Evolutionary conservation across 768 basidiomycete species (phyloP).

Genomic region (Mycena polygramma): DNA sequence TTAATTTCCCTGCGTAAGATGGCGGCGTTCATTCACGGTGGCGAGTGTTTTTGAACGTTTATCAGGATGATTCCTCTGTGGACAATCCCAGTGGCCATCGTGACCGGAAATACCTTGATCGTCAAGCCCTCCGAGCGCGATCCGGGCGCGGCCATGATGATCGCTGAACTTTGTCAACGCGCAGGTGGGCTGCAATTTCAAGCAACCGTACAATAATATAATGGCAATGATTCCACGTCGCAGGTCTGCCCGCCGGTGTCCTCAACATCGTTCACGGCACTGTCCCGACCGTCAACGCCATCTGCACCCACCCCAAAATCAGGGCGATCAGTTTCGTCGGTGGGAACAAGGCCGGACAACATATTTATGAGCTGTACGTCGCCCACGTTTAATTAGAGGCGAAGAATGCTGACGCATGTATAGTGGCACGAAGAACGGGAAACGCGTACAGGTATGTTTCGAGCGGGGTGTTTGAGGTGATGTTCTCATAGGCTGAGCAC

Average conservation of each 20-base stretch:
- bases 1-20: slow-evolving; percentile 90
- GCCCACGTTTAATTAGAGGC: neutral
- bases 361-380: slow-evolving; percentile 87
- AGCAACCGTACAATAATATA: neutral
- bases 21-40: too few species aligned
- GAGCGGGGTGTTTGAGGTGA: slow-evolving; percentile 5
- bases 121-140: slow-evolving; percentile 97
- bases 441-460: slow-evolving; percentile 79
- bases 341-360: slow-evolving; percentile 91
- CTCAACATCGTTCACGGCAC: slow-evolving; percentile 94
- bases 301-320: slow-evolving; percentile 92
- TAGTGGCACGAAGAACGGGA: slow-evolving; percentile 88
- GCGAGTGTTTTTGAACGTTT: neutral
- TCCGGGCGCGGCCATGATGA: slow-evolving; percentile 97
- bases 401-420: slow-evolving; percentile 15
- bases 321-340: slow-evolving; percentile 98
- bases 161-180: slow-evolving; percentile 92
- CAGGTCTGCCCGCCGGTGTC: slow-evolving; percentile 88
- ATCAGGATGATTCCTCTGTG: slow-evolving; percentile 95
- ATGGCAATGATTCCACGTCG: too few species aligned
- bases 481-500: neutral
- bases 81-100: slow-evolving; percentile 91
- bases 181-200: slow-evolving; percentile 63
- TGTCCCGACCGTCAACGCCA: slow-evolving; percentile 90
- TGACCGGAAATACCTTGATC: slow-evolving; percentile 94